These are phyloP conservation scores for Vigna hirtella DNA, from an alignment of 306 rosid species.

Conservation along the genomic window DNA sequence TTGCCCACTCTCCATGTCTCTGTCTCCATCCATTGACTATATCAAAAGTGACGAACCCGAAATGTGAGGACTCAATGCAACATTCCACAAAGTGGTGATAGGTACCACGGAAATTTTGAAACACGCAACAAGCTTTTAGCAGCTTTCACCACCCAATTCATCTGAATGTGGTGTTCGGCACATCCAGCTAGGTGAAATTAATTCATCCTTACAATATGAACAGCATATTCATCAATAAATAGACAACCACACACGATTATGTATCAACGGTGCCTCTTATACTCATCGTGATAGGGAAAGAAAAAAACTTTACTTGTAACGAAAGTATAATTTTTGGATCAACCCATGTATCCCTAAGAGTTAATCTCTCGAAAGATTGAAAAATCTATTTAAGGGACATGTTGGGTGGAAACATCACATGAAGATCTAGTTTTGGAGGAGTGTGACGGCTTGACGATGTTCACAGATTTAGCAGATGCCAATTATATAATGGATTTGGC, in stretches of 20 bases:
- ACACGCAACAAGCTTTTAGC: slow-evolving; percentile 41
- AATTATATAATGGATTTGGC: too few relatives aligned
- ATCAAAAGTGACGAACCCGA: slow-evolving; percentile 57
- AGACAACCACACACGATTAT: slow-evolving; percentile 42
- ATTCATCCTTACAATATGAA: slow-evolving; percentile 21
- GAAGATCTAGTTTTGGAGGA: too few relatives aligned
- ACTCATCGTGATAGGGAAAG: slow-evolving; percentile 24
- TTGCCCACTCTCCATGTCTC: slow-evolving; percentile 58
- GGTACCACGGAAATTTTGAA: slow-evolving; percentile 73
- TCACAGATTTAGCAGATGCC: too few relatives aligned
- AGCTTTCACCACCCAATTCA: slow-evolving; percentile 51
- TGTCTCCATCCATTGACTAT: slow-evolving; percentile 69
- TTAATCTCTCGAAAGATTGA: neutral
- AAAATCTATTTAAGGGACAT: neutral
- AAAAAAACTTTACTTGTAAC: neutral
- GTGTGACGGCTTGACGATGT: too few relatives aligned
- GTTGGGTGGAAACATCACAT: too few relatives aligned
- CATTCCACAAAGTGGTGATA: slow-evolving; percentile 49
- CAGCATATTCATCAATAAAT: slow-evolving; percentile 31
- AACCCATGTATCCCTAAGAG: neutral
- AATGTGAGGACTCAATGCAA: slow-evolving; percentile 60
- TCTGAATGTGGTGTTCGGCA: slow-evolving; percentile 31
- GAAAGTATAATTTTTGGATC: slow-evolving; percentile 27
- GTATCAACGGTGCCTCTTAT: slow-evolving; percentile 38
- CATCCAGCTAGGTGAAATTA: neutral